These are phyloP conservation scores for Pleurotus citrinopileatus DNA, from an alignment of 768 basidiomycete species.

Conservation along the genomic window DNA sequence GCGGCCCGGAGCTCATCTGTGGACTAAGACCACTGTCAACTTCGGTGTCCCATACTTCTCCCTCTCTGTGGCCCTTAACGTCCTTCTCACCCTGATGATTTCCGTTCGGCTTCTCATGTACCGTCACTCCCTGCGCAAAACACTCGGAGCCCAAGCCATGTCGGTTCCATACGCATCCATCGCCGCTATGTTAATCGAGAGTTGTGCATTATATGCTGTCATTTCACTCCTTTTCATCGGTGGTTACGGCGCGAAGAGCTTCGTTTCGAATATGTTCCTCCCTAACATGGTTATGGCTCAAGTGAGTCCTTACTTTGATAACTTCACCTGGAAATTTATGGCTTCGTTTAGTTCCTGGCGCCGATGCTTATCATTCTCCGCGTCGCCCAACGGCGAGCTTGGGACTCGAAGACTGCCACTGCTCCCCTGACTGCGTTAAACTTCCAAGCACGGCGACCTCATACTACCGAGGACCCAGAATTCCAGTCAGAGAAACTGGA, in stretches of 20 bases:
- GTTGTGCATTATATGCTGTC: slow-evolving; percentile 32
- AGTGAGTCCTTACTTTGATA: background rate
- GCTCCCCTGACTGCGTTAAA: slow-evolving; percentile 6
- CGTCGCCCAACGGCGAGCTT: slow-evolving; percentile 13
- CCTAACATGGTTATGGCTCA: slow-evolving; percentile 13
- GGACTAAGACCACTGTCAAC: slow-evolving; percentile 18
- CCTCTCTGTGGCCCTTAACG: slow-evolving; percentile 33
- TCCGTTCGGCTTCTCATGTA: slow-evolving; percentile 29
- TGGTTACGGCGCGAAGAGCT: slow-evolving; percentile 13
- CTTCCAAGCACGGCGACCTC: background rate
- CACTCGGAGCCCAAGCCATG: slow-evolving; percentile 22
- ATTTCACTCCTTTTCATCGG: slow-evolving; percentile 29
- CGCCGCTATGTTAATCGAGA: slow-evolving; percentile 34
- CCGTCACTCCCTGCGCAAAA: slow-evolving; percentile 18
- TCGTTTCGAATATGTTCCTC: slow-evolving; percentile 14
- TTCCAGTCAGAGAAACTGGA: slow-evolving; percentile 3
- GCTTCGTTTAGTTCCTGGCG: slow-evolving; percentile 10
- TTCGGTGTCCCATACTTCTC: slow-evolving; percentile 35
- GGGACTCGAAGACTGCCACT: slow-evolving; percentile 11
- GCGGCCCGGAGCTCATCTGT: slow-evolving; percentile 10
- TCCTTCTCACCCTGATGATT: slow-evolving; percentile 34
- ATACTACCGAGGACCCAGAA: slow-evolving; percentile 3
- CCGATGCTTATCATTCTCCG: slow-evolving; percentile 13
- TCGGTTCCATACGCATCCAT: slow-evolving; percentile 27
- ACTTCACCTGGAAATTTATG: background rate